phyloP scores from a whole-genome alignment of 208 protist species.

The Polymyxa betae region DNA sequence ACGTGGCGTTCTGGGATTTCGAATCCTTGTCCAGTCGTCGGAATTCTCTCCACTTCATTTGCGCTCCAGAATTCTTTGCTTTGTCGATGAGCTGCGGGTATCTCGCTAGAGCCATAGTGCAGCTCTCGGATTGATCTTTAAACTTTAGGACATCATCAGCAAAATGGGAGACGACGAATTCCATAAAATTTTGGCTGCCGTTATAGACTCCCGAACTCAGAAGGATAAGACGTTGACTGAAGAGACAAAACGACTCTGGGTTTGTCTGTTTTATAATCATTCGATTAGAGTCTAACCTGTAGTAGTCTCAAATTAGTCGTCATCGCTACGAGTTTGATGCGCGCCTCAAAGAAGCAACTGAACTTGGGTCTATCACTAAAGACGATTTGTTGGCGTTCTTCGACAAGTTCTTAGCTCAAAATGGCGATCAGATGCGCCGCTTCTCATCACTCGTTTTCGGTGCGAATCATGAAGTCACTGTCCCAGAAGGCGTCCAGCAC shows the following conservation, averaged over 20 bases:
- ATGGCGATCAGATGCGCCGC: not conserved
- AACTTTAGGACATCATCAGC: conserved; percentile 1
- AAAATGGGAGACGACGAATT: not conserved
- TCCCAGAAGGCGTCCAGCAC: not conserved
- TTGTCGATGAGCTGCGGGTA: conserved; percentile 24
- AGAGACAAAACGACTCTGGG: conserved; percentile 33
- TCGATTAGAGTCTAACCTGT: not conserved
- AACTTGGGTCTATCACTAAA: not conserved
- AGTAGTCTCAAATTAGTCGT: conserved; percentile 27
- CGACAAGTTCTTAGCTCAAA: conserved; percentile 30
- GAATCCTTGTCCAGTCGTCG: conserved; percentile 24
- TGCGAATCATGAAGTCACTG: not conserved
- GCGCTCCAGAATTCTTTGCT: not conserved
- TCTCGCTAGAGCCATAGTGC: not conserved
- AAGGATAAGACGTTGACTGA: conserved; percentile 39
- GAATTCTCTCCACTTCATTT: conserved; percentile 11
- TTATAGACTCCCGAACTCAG: not conserved
- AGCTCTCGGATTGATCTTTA: not conserved
- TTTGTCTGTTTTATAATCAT: not conserved
- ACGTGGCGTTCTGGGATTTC: not conserved
- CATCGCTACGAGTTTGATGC: conserved; percentile 44
- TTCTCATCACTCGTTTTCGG: not conserved
- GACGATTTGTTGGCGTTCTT: conserved; percentile 43
- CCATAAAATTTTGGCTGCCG: not conserved
- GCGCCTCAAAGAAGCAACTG: not conserved